Evolutionary conservation across 352 stramenopile genomes (phyloP).

Genomic region (Pythium graminicola): DNA sequence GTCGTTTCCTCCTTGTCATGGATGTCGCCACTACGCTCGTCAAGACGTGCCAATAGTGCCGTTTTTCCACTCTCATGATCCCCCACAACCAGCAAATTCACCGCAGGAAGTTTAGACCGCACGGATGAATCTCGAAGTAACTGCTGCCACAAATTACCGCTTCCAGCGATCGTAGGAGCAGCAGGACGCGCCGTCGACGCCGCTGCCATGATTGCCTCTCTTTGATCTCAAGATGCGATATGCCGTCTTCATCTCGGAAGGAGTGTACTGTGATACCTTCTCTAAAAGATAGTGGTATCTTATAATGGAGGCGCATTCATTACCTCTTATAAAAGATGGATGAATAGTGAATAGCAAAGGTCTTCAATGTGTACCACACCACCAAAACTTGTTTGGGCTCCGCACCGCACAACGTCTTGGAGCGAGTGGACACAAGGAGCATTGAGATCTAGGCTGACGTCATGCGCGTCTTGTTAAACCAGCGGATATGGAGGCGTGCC

Average conservation of each 20-base stretch:
- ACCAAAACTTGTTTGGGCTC: too few relatives aligned
- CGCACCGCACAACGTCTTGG: background rate
- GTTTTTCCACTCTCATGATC: constrained; percentile 71
- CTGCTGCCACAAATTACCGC: constrained; percentile 71
- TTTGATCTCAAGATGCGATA: background rate
- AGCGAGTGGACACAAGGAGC: too few relatives aligned
- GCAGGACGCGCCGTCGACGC: constrained; percentile 3
- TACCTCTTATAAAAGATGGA: background rate
- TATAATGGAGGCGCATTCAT: constrained; percentile 5
- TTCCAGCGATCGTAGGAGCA: background rate
- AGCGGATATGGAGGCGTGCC: constrained; percentile 21
- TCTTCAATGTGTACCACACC: constrained; percentile 6
- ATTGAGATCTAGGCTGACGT: too few relatives aligned
- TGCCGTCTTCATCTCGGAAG: too few relatives aligned
- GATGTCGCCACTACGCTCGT: constrained; percentile 26
- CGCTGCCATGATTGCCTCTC: constrained; percentile 1
- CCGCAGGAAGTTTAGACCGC: constrained; percentile 58
- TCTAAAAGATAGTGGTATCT: too few relatives aligned
- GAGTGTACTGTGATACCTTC: too few relatives aligned
- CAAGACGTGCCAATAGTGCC: constrained; percentile 54
- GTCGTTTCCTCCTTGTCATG: background rate
- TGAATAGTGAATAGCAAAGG: background rate
- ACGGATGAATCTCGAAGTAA: constrained; percentile 78
- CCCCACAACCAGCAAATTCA: constrained; percentile 63
- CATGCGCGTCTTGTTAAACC: constrained; percentile 24